A percentile compares a stretch with the other conserved stretches of the same genome.
Conservation (phyloP, 2,329 filamentous ascomycete genomes). For the Leptographium wingfieldii region DNA sequence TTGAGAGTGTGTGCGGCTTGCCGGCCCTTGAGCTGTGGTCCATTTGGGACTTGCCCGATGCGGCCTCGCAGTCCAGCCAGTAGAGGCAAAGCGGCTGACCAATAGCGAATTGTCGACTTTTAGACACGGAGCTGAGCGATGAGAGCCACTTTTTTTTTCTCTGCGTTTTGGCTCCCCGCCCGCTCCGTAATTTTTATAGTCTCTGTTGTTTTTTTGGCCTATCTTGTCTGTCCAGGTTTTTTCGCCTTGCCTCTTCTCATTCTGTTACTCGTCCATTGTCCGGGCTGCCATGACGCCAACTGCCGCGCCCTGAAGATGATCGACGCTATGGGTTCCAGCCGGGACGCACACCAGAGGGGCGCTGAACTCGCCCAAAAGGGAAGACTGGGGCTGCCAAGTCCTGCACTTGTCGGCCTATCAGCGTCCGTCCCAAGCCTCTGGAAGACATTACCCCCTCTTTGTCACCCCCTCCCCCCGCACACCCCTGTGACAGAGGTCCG, state of each 20-base stretch:
- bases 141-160: neutral
- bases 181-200: neutral
- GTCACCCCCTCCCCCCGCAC: too few relatives aligned
- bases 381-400: neutral
- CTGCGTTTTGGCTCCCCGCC: neutral
- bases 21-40: neutral
- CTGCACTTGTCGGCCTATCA: neutral
- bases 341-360: conserved; percentile 1
- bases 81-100: neutral
- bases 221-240: neutral
- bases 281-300: neutral
- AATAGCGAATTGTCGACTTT: neutral
- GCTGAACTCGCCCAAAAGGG: conserved; percentile 6
- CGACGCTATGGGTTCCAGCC: conserved; percentile 2
- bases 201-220: neutral
- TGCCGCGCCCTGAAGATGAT: neutral
- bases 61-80: neutral
- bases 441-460: neutral
- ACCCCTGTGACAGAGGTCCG: neutral
- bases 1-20: too few relatives aligned
- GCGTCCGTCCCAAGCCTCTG: conserved; percentile 1
- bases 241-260: too few relatives aligned
- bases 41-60: neutral
- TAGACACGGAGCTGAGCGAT: neutral
- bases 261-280: neutral